Conservation (phyloP, 257 asterid genomes). For the Mentha longifolia region DNA sequence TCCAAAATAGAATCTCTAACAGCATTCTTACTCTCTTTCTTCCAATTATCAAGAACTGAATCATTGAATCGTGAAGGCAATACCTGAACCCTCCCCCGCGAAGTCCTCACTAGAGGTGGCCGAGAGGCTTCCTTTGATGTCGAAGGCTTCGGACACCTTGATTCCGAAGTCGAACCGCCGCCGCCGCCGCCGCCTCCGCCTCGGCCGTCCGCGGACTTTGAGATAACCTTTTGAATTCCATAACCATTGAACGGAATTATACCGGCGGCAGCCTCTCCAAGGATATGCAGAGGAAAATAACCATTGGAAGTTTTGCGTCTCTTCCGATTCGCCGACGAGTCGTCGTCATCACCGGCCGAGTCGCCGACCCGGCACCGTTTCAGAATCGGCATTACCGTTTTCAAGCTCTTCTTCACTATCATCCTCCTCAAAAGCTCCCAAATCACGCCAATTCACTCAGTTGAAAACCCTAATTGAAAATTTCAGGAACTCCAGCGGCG, state of each 20-base stretch:
- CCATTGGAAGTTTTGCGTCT: slow-evolving; percentile 58
- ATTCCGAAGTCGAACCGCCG: slow-evolving; percentile 38
- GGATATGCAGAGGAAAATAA: slow-evolving; percentile 67
- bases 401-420: slow-evolving; percentile 89
- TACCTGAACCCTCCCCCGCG: slow-evolving; percentile 96
- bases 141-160: slow-evolving; percentile 40
- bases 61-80: slow-evolving; percentile 94
- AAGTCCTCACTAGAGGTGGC: slow-evolving; percentile 91
- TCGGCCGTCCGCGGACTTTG: slow-evolving; percentile 36
- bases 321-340: slow-evolving; percentile 63
- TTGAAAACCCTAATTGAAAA: slow-evolving; percentile 54
- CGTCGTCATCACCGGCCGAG: slow-evolving; percentile 71
- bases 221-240: slow-evolving; percentile 50
- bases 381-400: slow-evolving; percentile 95
- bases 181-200: slow-evolving; percentile 38
- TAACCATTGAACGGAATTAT: slow-evolving; percentile 60
- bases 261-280: slow-evolving; percentile 75
- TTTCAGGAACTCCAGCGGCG: slow-evolving; percentile 30
- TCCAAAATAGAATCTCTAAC: slow-evolving; percentile 60
- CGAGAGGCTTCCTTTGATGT: slow-evolving; percentile 55
- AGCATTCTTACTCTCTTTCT: slow-evolving; percentile 68
- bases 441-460: slow-evolving; percentile 37
- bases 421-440: slow-evolving; percentile 44
- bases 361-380: slow-evolving; percentile 76
- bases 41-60: slow-evolving; percentile 90